phyloP scores from a whole-genome alignment of 768 basidiomycete species.

The Galerina sulciceps region DNA sequence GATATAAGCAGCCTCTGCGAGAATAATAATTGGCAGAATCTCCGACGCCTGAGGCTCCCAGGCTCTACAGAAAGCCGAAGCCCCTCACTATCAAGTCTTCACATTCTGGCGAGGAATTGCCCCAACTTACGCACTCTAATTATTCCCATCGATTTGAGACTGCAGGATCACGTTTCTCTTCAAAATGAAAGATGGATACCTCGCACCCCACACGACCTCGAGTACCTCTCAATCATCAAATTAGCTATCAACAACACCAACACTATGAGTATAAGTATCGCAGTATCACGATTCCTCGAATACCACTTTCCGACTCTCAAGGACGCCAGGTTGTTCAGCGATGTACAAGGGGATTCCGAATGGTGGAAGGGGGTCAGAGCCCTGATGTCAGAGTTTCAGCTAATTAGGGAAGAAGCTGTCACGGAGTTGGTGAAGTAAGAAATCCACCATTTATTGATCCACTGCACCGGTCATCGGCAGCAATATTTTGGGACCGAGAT shows the following conservation, averaged over 20 bases:
- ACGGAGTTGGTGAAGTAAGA: too few species aligned
- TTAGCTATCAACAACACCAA: background rate
- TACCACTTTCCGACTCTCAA: conserved; percentile 9
- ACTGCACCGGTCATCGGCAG: too few species aligned
- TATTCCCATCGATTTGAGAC: conserved; percentile 6
- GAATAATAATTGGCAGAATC: conserved; percentile 7
- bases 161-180: background rate
- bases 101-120: conserved; percentile 1
- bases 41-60: conserved; percentile 6
- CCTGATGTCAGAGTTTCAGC: conserved; percentile 1
- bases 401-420: conserved; percentile 2
- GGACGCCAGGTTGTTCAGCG: too few species aligned
- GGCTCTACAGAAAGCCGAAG: background rate
- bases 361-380: conserved; percentile 12
- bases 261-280: background rate
- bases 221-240: conserved; percentile 1
- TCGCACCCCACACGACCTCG: background rate
- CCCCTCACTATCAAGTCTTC: conserved; percentile 10
- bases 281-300: conserved; percentile 12
- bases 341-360: background rate
- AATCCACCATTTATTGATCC: too few species aligned
- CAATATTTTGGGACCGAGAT: too few species aligned
- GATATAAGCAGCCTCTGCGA: conserved; percentile 7
- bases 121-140: conserved; percentile 1
- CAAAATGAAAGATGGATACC: background rate